A percentile compares a stretch with the other conserved stretches of the same genome.
Evolutionary conservation across 495 filamentous ascomycete species (phyloP).

Genomic region (Trichoderma asperelloides): DNA sequence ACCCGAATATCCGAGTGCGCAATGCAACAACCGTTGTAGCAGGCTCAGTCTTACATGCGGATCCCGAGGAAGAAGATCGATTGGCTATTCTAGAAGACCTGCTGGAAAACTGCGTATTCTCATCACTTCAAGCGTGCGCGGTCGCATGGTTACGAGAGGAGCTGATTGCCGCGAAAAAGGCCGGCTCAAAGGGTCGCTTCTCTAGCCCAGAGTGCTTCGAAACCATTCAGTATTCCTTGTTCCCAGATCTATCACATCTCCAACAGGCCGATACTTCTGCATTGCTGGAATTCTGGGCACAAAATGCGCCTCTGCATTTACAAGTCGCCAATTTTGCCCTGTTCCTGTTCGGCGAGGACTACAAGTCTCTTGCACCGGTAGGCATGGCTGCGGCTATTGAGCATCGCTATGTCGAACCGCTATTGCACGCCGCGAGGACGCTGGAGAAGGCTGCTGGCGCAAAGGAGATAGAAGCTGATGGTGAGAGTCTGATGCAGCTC

Average conservation of each 20-base stretch:
- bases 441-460: slow-evolving; percentile 29
- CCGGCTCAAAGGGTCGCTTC: slow-evolving; percentile 33
- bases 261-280: slow-evolving; percentile 18
- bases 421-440: slow-evolving; percentile 32
- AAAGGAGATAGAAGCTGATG: slow-evolving; percentile 16
- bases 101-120: slow-evolving; percentile 69
- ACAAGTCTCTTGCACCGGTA: slow-evolving; percentile 29
- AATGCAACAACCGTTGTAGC: slow-evolving; percentile 70
- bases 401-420: slow-evolving; percentile 43
- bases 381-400: slow-evolving; percentile 39
- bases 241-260: slow-evolving; percentile 28
- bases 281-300: slow-evolving; percentile 25
- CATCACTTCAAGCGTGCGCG: slow-evolving; percentile 69
- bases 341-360: slow-evolving; percentile 38
- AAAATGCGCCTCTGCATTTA: slow-evolving; percentile 33
- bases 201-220: slow-evolving; percentile 41
- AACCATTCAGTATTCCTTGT: slow-evolving; percentile 34
- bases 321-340: slow-evolving; percentile 43
- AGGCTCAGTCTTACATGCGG: slow-evolving; percentile 59
- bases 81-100: slow-evolving; percentile 72
- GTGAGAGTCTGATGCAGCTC: slow-evolving; percentile 24
- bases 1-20: slow-evolving; percentile 55
- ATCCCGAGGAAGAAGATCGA: slow-evolving; percentile 61
- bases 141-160: slow-evolving; percentile 85
- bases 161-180: slow-evolving; percentile 43